Evolutionary conservation across 2,329 filamentous ascomycete species (phyloP), one percentile per base, ranked within the genome.

Genomic region (Penicillium sp.): DNA sequence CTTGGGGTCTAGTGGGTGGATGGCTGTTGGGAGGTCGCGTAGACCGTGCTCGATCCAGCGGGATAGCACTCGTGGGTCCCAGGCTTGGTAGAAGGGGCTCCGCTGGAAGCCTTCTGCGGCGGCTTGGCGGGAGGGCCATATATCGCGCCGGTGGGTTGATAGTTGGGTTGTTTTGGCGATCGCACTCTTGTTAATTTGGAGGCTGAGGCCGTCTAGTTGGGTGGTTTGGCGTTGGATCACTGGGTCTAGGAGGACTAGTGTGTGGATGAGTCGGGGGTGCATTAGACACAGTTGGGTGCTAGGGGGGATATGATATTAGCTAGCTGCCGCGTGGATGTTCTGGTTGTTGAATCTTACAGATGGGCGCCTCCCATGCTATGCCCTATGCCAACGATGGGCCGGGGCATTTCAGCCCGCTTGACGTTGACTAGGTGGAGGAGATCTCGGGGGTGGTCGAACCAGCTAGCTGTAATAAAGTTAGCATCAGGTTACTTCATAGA

Each of bases 301-400:
- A 62, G 15, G 48, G 2, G 2, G n/a, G 9, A n/a, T n/a, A n/a
- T n/a, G 51, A 8, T 36, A 7, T 39, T 31, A 29, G 44, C 59
- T 43, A 53, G 54, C 53, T 35, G 58, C 17, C 38, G 19, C 13
- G 44, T 50, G 27, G 6, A n/a, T 27, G 17, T 19, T 2, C 15
- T 43, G 42, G 49, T 49, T 47, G 13, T 38, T 47, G 38, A 4
- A 7, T 68, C 72, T 65, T 45, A 79, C 70, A 97, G 81, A 58
- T 89, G 84, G 70, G 84, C 85, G 63, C 83, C 92, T 65, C 93
- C 93, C 80, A 96, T 93, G 66, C 91, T 96, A 77, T 97, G 93
- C 17, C 91, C 93, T 29, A 97, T 75, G 56, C 90, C 93, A 61
- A 97, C 77, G 21, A 97, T 80, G 1, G 93, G 93, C 0, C 89